Evolutionary conservation across 2,329 filamentous ascomycete genomes (phyloP).

Genomic region (Cladophialophora yegresii): DNA sequence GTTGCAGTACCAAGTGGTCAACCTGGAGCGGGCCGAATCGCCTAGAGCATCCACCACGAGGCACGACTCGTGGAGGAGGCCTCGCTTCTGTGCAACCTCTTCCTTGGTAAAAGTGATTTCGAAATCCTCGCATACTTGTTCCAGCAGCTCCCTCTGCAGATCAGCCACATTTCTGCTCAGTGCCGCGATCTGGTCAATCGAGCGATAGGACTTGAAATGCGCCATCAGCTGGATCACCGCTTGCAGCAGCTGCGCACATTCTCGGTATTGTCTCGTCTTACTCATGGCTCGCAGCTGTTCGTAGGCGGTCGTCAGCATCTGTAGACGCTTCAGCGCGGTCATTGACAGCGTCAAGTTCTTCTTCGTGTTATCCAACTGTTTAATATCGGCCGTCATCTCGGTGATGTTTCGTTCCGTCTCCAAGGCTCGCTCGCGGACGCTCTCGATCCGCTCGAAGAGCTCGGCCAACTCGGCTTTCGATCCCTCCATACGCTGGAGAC

Average conservation of each 20-base stretch:
- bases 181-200: constrained; percentile 95
- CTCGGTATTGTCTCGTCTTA: constrained; percentile 84
- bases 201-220: constrained; percentile 96
- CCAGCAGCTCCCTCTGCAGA: constrained; percentile 84
- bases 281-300: constrained; percentile 85
- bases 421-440: constrained; percentile 81
- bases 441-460: constrained; percentile 93
- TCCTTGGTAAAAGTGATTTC: constrained; percentile 90
- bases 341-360: constrained; percentile 94
- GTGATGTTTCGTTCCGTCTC: constrained; percentile 95
- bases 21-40: constrained; percentile 75
- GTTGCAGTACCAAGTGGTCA: constrained; percentile 97
- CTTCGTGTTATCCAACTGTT: constrained; percentile 93
- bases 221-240: constrained; percentile 97
- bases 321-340: constrained; percentile 93
- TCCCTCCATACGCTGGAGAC: constrained; percentile 84
- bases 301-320: constrained; percentile 99
- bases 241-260: constrained; percentile 90
- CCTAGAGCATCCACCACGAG: constrained; percentile 93
- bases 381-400: constrained; percentile 98
- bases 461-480: constrained; percentile 86
- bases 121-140: constrained; percentile 99
- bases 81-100: constrained; percentile 70
- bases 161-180: constrained; percentile 91
- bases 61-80: constrained; percentile 80